These are phyloP conservation scores for Colletotrichum eremochloae DNA, from an alignment of 2,329 filamentous ascomycete species.

Conservation along the genomic window DNA sequence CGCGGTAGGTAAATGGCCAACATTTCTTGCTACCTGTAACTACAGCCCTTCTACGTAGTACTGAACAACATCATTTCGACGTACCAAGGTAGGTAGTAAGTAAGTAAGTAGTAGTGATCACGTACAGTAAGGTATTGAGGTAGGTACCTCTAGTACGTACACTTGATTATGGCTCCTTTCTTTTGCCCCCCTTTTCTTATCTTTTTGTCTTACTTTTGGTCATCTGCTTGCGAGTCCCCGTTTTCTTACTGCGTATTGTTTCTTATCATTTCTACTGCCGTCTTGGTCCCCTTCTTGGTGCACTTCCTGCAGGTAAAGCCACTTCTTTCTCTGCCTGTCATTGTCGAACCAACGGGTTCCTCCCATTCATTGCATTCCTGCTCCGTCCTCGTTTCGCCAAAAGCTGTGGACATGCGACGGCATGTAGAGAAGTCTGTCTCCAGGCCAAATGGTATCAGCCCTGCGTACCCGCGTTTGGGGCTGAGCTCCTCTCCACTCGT, in stretches of 20 bases:
- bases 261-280: slow-evolving; percentile 21
- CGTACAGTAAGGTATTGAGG: too few species aligned
- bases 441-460: slow-evolving; percentile 26
- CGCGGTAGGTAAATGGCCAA: too few species aligned
- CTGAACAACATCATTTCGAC: too few species aligned
- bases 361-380: not conserved
- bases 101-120: too few species aligned
- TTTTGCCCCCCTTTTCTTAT: too few species aligned
- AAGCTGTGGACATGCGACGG: slow-evolving; percentile 21
- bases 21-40: too few species aligned
- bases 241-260: not conserved
- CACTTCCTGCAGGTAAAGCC: not conserved
- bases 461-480: slow-evolving; percentile 37
- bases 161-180: too few species aligned
- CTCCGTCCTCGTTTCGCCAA: slow-evolving; percentile 35
- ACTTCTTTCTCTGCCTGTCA: not conserved
- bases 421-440: not conserved
- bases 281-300: not conserved
- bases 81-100: too few species aligned
- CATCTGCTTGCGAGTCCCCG: not conserved
- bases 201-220: too few species aligned
- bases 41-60: too few species aligned
- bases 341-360: not conserved
- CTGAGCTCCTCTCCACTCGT: slow-evolving; percentile 35
- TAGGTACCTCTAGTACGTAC: too few species aligned